phyloP scores from a whole-genome alignment of 345 rosid genomes.

The Eucalyptus marginata region DNA sequence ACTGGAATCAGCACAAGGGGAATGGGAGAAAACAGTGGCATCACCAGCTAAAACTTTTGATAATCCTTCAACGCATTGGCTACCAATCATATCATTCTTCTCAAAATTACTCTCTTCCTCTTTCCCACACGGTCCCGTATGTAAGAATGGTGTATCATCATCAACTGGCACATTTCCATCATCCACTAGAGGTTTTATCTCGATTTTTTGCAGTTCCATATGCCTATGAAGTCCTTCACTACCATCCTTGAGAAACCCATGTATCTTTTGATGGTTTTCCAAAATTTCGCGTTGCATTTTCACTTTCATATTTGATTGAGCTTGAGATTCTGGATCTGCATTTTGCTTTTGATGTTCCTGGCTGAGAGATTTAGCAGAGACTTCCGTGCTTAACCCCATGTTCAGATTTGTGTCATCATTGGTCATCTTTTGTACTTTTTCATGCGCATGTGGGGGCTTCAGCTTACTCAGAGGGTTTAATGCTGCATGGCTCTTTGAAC shows the following conservation, averaged over 20 bases:
- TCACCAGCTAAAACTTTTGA: background rate
- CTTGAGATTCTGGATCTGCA: constrained; percentile 1
- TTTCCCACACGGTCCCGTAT: background rate
- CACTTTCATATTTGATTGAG: constrained; percentile 4
- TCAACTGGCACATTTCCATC: background rate
- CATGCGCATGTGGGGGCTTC: constrained; percentile 10
- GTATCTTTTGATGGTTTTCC: constrained; percentile 14
- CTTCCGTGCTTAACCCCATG: background rate
- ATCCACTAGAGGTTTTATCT: constrained; percentile 7
- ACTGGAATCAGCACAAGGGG: background rate
- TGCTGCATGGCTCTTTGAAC: constrained; percentile 4
- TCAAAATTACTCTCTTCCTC: background rate
- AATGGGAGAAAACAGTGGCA: background rate
- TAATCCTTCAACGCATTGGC: background rate
- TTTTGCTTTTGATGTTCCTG: constrained; percentile 8
- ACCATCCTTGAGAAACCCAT: constrained; percentile 2
- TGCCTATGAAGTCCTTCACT: constrained; percentile 1
- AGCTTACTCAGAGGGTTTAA: constrained; percentile 12
- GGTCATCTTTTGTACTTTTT: constrained; percentile 2
- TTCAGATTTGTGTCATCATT: constrained; percentile 6
- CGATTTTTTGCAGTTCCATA: constrained; percentile 1
- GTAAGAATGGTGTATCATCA: constrained; percentile 5
- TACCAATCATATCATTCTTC: background rate
- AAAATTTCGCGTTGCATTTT: constrained; percentile 2
- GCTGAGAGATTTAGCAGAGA: background rate